Evolutionary conservation across 345 rosid genomes (phyloP).

Genomic region (Pelargonium nanum): DNA sequence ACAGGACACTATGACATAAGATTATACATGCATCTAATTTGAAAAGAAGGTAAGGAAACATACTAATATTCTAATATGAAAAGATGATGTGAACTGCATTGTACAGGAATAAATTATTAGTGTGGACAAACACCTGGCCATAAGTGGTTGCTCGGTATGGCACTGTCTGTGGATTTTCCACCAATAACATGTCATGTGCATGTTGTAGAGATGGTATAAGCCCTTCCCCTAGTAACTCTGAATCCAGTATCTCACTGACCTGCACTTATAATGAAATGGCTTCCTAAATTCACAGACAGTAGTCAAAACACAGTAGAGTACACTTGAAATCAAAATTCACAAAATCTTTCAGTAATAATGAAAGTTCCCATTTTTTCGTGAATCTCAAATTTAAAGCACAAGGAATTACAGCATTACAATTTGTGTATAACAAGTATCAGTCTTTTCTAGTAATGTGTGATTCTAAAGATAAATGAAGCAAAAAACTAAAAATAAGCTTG

Average conservation of each 20-base stretch:
- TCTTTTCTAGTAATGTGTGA: neutral
- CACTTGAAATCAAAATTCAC: neutral
- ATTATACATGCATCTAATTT: neutral
- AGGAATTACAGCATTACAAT: too few relatives aligned
- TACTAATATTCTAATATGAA: neutral
- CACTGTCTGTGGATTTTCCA: constrained; percentile 65
- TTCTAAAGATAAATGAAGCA: neutral
- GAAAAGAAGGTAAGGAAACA: neutral
- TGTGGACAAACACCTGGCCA: constrained; percentile 50
- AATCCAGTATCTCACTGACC: constrained; percentile 95
- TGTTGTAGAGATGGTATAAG: constrained; percentile 83
- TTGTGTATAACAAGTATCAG: neutral
- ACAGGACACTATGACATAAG: neutral
- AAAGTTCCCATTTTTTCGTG: neutral
- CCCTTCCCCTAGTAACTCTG: constrained; percentile 93
- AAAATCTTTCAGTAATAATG: neutral
- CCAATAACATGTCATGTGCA: constrained; percentile 73
- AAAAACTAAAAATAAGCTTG: neutral
- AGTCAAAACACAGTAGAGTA: neutral
- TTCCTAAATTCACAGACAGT: neutral
- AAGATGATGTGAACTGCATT: neutral
- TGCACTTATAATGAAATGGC: constrained; percentile 16
- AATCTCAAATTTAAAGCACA: neutral
- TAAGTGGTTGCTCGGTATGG: constrained; percentile 71
- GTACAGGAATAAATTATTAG: neutral